phyloP scores from a whole-genome alignment of 495 filamentous ascomycete genomes.

The Aspergillus nanangensis region DNA sequence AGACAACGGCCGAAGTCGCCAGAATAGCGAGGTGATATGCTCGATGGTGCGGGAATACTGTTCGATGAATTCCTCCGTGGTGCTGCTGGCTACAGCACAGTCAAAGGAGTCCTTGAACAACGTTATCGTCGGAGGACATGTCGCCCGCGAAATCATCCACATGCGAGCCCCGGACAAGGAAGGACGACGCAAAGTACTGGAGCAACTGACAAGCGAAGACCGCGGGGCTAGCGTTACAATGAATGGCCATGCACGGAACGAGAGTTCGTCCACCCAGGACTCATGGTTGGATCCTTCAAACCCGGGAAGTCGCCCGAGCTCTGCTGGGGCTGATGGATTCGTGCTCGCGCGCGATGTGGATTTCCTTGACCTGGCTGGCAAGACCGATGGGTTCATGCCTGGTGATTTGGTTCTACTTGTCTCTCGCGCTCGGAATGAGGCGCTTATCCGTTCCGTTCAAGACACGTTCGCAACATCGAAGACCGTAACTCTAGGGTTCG shows the following conservation, averaged over 20 bases:
- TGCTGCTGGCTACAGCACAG: conserved; percentile 86
- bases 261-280: conserved; percentile 41
- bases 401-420: conserved; percentile 85
- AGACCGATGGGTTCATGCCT: conserved; percentile 97
- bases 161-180: conserved; percentile 91
- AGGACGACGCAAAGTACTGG: conserved; percentile 73
- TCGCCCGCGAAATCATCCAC: conserved; percentile 76
- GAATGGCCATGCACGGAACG: conserved; percentile 28
- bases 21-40: conserved; percentile 86
- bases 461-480: conserved; percentile 28
- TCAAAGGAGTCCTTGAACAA: conserved; percentile 85
- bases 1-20: conserved; percentile 86
- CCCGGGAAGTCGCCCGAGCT: conserved; percentile 39
- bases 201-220: conserved; percentile 52
- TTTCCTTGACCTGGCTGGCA: conserved; percentile 84
- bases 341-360: conserved; percentile 71
- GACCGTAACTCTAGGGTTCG: conserved; percentile 56
- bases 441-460: conserved; percentile 68
- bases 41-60: conserved; percentile 80
- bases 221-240: conserved; percentile 36
- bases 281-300: conserved; percentile 70
- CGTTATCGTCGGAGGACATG: conserved; percentile 72
- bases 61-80: conserved; percentile 66
- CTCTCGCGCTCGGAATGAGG: conserved; percentile 83
- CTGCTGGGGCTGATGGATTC: conserved; percentile 57